These are phyloP conservation scores for Trypanosoma scelopori DNA, from an alignment of 208 protist species.

Conservation along the genomic window DNA sequence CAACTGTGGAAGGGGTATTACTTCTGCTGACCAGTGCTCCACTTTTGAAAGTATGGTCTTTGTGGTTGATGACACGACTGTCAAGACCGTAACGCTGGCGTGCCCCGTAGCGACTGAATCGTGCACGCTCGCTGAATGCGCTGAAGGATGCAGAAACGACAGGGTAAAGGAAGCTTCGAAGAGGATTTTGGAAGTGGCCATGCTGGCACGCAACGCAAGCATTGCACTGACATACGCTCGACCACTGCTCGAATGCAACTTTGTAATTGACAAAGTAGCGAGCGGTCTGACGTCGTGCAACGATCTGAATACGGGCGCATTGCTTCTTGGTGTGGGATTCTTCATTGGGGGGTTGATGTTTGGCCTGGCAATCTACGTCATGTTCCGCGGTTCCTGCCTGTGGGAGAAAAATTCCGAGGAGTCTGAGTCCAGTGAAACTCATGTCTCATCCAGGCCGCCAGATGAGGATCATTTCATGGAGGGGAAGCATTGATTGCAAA, in stretches of 20 bases:
- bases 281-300: constrained; percentile 32
- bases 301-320: constrained; percentile 7
- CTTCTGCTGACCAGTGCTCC: too few relatives aligned
- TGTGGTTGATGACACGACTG: too few relatives aligned
- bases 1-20: too few relatives aligned
- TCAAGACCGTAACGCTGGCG: too few relatives aligned
- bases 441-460: too few relatives aligned
- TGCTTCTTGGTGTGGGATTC: constrained; percentile 66
- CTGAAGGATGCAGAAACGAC: constrained; percentile 15
- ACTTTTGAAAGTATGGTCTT: too few relatives aligned
- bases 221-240: constrained; percentile 59
- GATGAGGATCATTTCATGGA: too few relatives aligned
- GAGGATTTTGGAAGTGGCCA: constrained; percentile 29
- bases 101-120: too few relatives aligned
- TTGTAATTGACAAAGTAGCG: constrained; percentile 65
- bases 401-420: constrained; percentile 24
- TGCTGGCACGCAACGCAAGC: constrained; percentile 50
- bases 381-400: constrained; percentile 62
- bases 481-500: too few relatives aligned
- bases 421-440: too few relatives aligned
- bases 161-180: constrained; percentile 28
- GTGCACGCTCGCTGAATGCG: constrained; percentile 20
- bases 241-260: constrained; percentile 75
- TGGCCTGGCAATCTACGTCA: constrained; percentile 62
- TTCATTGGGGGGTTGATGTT: constrained; percentile 80